Percentiles rank a stretch among this genome's conserved stretches.
phyloP scores from a whole-genome alignment of 257 asterid genomes.

The Fraxinus cuspidata region DNA sequence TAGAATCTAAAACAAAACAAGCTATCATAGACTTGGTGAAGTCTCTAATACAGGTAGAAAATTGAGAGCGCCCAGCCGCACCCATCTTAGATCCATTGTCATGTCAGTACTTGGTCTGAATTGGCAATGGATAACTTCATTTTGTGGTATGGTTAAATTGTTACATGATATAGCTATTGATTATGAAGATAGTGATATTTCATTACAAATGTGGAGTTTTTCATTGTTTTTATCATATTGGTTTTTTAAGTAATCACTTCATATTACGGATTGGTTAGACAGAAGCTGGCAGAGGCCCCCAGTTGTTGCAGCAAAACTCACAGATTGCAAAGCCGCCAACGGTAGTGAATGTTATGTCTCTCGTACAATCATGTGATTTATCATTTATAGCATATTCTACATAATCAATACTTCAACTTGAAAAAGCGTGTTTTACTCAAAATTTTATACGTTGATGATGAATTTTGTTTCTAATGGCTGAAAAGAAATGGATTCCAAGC shows the following conservation, averaged over 20 bases:
- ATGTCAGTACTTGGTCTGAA: no score
- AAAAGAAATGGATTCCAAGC: neutral
- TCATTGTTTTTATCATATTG: neutral
- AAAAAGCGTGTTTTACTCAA: neutral
- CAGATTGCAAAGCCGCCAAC: conserved; percentile 65
- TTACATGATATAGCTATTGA: no score
- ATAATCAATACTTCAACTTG: neutral
- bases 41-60: no score
- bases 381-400: neutral
- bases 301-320: conserved; percentile 88
- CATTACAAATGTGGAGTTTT: neutral
- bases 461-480: neutral
- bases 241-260: conserved; percentile 13
- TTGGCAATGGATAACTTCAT: no score
- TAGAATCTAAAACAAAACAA: no score
- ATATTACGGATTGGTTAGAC: conserved; percentile 69
- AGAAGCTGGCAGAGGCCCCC: conserved; percentile 98
- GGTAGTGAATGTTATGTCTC: conserved; percentile 40
- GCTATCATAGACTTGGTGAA: no score
- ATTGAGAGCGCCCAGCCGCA: no score
- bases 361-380: neutral
- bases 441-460: neutral
- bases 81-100: no score
- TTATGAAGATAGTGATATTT: no score
- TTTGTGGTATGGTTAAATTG: no score